Percentiles rank a stretch among this genome's conserved stretches.
Conservation (phyloP, 768 basidiomycete species). For the Cystobasidium tubakii region DNA sequence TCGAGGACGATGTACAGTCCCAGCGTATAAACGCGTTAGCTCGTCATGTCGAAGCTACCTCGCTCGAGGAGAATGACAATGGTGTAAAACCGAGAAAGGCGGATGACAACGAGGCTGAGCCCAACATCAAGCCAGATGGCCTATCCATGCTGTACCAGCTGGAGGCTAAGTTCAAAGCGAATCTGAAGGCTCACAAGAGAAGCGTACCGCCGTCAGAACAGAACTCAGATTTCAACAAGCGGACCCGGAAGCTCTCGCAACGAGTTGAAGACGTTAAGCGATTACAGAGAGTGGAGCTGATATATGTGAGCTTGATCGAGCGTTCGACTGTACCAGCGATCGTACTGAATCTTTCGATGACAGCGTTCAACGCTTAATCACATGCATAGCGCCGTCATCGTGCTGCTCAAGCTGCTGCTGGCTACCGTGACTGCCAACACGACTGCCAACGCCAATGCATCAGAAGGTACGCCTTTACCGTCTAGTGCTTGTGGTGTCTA, state of each 20-base stretch:
- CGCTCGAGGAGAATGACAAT: neutral
- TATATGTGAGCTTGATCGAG: constrained; percentile 64
- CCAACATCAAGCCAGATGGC: constrained; percentile 45
- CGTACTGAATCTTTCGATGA: neutral
- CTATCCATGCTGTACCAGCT: constrained; percentile 42
- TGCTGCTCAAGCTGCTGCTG: constrained; percentile 81
- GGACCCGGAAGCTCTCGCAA: constrained; percentile 63
- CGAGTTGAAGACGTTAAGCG: constrained; percentile 75
- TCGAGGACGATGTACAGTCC: constrained; percentile 9
- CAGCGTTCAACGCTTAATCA: constrained; percentile 78
- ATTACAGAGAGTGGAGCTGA: constrained; percentile 78
- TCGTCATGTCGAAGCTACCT: neutral
- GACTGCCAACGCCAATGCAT: constrained; percentile 23
- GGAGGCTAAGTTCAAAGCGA: constrained; percentile 17
- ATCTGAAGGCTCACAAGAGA: constrained; percentile 16
- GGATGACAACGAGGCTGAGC: constrained; percentile 11
- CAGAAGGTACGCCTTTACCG: constrained; percentile 3
- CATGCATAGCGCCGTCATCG: constrained; percentile 82
- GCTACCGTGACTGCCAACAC: constrained; percentile 81
- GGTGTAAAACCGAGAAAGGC: neutral
- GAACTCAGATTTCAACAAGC: neutral
- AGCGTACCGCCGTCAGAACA: neutral
- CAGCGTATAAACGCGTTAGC: neutral
- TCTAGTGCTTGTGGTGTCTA: neutral
- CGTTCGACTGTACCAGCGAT: neutral